Evolutionary conservation across 768 basidiomycete species (phyloP).

Genomic region (Dacryopinax spathularia): DNA sequence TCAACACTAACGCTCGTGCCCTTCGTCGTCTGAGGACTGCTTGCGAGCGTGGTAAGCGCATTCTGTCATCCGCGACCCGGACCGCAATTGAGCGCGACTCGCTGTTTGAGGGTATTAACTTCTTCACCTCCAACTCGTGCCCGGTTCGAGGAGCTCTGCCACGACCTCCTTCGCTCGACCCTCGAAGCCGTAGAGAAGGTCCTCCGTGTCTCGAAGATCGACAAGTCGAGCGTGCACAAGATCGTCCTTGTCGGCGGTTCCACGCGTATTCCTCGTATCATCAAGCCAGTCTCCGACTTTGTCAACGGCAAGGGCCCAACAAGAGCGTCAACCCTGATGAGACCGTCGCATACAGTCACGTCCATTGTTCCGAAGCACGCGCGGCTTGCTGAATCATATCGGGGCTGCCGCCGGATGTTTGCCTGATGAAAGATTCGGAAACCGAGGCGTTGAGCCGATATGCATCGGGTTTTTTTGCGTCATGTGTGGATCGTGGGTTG

Average conservation of each 20-base stretch:
- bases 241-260: slow-evolving; percentile 97
- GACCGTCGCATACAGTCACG: slow-evolving; percentile 96
- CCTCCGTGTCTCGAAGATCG: slow-evolving; percentile 93
- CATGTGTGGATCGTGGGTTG: too few species aligned
- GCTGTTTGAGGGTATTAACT: slow-evolving; percentile 93
- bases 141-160: slow-evolving; percentile 91
- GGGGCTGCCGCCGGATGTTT: too few species aligned
- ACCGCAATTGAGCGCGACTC: slow-evolving; percentile 98
- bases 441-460: too few species aligned
- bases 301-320: slow-evolving; percentile 97
- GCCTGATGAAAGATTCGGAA: too few species aligned
- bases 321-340: slow-evolving; percentile 99
- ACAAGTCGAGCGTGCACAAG: slow-evolving; percentile 90
- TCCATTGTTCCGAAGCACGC: too few species aligned
- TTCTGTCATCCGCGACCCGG: slow-evolving; percentile 90
- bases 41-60: slow-evolving; percentile 97
- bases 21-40: slow-evolving; percentile 94
- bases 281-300: slow-evolving; percentile 95
- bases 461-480: too few species aligned
- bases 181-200: slow-evolving; percentile 96
- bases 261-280: slow-evolving; percentile 93
- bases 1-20: slow-evolving; percentile 84
- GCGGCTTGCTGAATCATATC: too few species aligned
- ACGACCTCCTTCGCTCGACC: slow-evolving; percentile 86
- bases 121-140: slow-evolving; percentile 97